Evolutionary conservation across 2,329 filamentous ascomycete genomes (phyloP).

Genomic region (Zymoseptoria tritici): DNA sequence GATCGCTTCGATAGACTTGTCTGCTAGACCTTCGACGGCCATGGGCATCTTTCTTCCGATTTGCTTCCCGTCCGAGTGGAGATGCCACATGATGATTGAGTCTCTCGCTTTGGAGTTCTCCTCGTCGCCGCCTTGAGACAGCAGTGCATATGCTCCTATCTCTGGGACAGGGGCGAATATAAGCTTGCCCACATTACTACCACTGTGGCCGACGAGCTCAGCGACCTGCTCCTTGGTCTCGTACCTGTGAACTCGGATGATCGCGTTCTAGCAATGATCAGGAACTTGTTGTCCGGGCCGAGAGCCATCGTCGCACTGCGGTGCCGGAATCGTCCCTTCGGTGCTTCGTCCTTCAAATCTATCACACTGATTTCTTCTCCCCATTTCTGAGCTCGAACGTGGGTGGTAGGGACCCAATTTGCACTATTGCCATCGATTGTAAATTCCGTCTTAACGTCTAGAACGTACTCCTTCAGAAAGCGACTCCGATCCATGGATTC

Average conservation of each 20-base stretch:
- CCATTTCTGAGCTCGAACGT: conserved; percentile 6
- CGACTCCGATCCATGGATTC: conserved; percentile 1
- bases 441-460: conserved; percentile 6
- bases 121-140: conserved; percentile 5
- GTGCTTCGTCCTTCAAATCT: neutral
- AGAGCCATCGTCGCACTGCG: conserved; percentile 1
- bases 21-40: conserved; percentile 6
- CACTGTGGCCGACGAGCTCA: conserved; percentile 5
- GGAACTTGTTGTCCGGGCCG: neutral
- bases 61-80: conserved; percentile 6
- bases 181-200: conserved; percentile 2
- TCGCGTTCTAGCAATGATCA: conserved; percentile 1
- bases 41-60: conserved; percentile 8
- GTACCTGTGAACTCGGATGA: conserved; percentile 3
- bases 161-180: conserved; percentile 4
- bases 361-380: conserved; percentile 3
- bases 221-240: conserved; percentile 1
- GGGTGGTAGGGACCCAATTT: conserved; percentile 4
- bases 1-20: conserved; percentile 10
- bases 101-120: neutral
- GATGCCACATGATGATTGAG: conserved; percentile 9
- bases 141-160: conserved; percentile 4
- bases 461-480: conserved; percentile 4
- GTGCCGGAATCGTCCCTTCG: neutral
- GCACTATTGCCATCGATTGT: conserved; percentile 1